Percentiles rank a stretch among this genome's conserved stretches.
These are phyloP conservation scores for Cornus kousa DNA, from an alignment of 148 eudicot species.

Conservation along the genomic window DNA sequence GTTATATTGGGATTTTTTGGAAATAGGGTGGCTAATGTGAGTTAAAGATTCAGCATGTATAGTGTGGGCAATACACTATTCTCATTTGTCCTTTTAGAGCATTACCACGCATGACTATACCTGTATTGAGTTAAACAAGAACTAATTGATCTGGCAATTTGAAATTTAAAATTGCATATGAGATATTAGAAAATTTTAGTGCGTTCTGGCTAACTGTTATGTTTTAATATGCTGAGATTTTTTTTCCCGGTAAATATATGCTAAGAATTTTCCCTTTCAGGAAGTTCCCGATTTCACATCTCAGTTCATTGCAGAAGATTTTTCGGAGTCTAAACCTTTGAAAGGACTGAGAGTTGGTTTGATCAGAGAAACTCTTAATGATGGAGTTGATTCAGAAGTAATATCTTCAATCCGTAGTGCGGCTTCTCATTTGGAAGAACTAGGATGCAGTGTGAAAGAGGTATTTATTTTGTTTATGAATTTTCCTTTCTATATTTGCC, in stretches of 20 bases:
- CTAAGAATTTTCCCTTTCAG: constrained; percentile 39
- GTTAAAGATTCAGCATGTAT: neutral
- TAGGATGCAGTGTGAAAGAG: constrained; percentile 88
- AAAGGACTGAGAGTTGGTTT: constrained; percentile 88
- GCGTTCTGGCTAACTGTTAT: neutral
- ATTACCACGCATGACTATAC: neutral
- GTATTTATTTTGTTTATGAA: constrained; percentile 30
- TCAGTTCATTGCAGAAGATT: constrained; percentile 50
- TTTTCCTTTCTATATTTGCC: constrained; percentile 3
- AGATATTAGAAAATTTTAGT: neutral
- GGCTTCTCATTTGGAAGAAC: constrained; percentile 79
- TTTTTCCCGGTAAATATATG: neutral
- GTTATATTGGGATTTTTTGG: too few relatives aligned
- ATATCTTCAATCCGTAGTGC: constrained; percentile 67
- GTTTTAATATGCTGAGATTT: constrained; percentile 7
- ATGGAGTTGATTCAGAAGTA: constrained; percentile 79
- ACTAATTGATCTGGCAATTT: neutral
- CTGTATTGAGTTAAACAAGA: neutral
- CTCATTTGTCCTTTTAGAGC: neutral
- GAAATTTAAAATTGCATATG: neutral
- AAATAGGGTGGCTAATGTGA: neutral
- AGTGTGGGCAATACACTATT: constrained; percentile 2
- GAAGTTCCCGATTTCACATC: constrained; percentile 76
- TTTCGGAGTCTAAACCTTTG: constrained; percentile 70
- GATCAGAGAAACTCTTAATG: constrained; percentile 83